These are phyloP conservation scores for Tolypocladium ophioglossoides DNA, from an alignment of 2,329 filamentous ascomycete genomes.

Conservation along the genomic window DNA sequence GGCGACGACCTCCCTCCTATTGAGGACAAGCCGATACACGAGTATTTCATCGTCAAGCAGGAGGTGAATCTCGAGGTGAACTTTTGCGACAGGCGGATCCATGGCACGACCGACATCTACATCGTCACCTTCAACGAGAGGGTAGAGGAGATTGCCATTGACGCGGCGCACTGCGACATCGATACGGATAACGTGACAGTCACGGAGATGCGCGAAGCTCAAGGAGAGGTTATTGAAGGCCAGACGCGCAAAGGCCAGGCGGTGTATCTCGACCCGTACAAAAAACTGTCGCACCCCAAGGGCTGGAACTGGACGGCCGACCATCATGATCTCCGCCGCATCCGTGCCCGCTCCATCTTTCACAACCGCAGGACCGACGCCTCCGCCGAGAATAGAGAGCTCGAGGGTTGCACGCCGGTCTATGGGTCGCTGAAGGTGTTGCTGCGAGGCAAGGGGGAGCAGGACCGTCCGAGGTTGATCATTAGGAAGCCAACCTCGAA, in stretches of 20 bases:
- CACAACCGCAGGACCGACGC: constrained; percentile 41
- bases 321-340: constrained; percentile 65
- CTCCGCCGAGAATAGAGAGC: constrained; percentile 43
- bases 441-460: constrained; percentile 27
- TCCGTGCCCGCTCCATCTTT: constrained; percentile 48
- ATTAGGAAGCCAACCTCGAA: constrained; percentile 31
- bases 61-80: constrained; percentile 84
- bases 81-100: constrained; percentile 64
- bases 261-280: constrained; percentile 55
- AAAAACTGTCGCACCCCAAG: constrained; percentile 48
- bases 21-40: constrained; percentile 24
- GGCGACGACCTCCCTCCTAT: constrained; percentile 21
- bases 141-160: constrained; percentile 46
- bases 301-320: constrained; percentile 54
- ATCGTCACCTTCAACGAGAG: constrained; percentile 55
- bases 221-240: constrained; percentile 24
- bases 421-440: constrained; percentile 41
- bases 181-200: constrained; percentile 43
- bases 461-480: constrained; percentile 29
- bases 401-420: constrained; percentile 43
- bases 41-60: constrained; percentile 61
- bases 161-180: constrained; percentile 53
- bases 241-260: constrained; percentile 28
- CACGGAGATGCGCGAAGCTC: constrained; percentile 23
- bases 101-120: constrained; percentile 71